phyloP scores from a whole-genome alignment of 1,139 yeast genomes.

The Taphrina betulina region DNA sequence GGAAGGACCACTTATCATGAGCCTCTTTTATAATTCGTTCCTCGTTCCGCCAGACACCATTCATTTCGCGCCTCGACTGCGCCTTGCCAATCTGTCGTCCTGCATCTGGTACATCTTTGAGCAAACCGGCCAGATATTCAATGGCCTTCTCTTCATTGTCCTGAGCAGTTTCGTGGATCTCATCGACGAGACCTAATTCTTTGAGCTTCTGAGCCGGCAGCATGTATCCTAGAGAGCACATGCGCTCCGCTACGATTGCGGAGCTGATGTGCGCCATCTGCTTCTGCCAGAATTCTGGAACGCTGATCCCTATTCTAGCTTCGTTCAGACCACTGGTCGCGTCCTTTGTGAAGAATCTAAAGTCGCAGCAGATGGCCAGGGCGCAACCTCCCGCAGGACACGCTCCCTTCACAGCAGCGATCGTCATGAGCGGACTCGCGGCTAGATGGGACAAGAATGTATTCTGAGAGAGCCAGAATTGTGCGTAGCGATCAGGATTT shows the following conservation, averaged over 20 bases:
- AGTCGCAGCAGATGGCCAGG: conserved; percentile 26
- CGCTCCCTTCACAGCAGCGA: conserved; percentile 32
- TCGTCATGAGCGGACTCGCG: conserved; percentile 10
- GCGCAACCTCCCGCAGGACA: conserved; percentile 34
- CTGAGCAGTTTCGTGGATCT: conserved; percentile 11
- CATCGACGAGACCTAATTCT: conserved; percentile 22
- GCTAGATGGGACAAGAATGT: conserved; percentile 17
- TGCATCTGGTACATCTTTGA: conserved; percentile 26
- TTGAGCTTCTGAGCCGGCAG: conserved; percentile 5
- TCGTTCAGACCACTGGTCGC: conserved; percentile 26
- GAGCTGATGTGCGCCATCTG: conserved; percentile 26
- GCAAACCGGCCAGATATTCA: background rate
- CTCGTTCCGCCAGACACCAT: conserved; percentile 23
- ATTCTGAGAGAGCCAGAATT: conserved; percentile 24
- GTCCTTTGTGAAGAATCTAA: conserved; percentile 10
- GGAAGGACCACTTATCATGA: conserved; percentile 22
- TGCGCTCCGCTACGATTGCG: conserved; percentile 16
- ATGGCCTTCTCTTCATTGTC: conserved; percentile 8
- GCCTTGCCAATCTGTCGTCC: conserved; percentile 25
- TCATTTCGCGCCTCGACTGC: conserved; percentile 8
- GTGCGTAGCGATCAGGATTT: conserved; percentile 5
- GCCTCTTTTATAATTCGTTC: conserved; percentile 18
- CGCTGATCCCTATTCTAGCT: conserved; percentile 29
- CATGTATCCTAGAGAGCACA: conserved; percentile 26
- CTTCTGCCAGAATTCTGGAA: conserved; percentile 27